These are phyloP conservation scores for Aspergillus quadricinctus DNA, from an alignment of 2,329 filamentous ascomycete genomes.

Conservation along the genomic window DNA sequence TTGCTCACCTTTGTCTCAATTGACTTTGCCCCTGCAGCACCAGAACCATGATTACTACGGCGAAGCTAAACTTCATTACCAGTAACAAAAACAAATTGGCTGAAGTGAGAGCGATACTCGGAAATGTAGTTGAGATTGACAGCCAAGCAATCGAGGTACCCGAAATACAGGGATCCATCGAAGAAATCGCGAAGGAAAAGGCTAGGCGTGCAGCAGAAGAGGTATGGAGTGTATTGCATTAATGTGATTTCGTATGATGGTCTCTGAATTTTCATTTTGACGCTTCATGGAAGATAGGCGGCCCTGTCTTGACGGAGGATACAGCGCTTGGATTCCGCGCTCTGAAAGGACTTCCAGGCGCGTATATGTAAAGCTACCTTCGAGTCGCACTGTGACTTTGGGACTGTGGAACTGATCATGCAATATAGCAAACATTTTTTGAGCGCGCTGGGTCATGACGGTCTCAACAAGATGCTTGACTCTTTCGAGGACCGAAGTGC, in stretches of 20 bases:
- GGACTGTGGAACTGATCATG: constrained; percentile 3
- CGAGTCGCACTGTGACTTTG: constrained; percentile 9
- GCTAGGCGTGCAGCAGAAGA: constrained; percentile 73
- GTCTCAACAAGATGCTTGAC: constrained; percentile 84
- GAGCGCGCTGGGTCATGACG: constrained; percentile 71
- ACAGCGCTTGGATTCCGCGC: constrained; percentile 92
- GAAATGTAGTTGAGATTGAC: constrained; percentile 64
- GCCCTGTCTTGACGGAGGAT: constrained; percentile 91
- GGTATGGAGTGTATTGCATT: constrained; percentile 47
- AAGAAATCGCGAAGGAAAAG: constrained; percentile 88
- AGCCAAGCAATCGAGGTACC: constrained; percentile 74
- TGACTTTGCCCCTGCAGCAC: neutral
- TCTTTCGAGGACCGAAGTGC: constrained; percentile 88
- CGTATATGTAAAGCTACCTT: constrained; percentile 69
- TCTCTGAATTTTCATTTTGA: neutral
- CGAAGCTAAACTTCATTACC: constrained; percentile 83
- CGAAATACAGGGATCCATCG: constrained; percentile 87
- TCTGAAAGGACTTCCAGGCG: constrained; percentile 83
- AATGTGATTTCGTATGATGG: neutral
- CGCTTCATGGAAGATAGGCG: constrained; percentile 57
- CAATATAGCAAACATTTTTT: constrained; percentile 84
- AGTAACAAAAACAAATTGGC: constrained; percentile 91
- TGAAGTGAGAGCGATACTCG: constrained; percentile 85
- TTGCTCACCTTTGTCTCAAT: constrained; percentile 1
- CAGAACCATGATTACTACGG: constrained; percentile 44